Base-by-base conservation (phyloP, 306 rosid genomes). In the Acacia acuminata region DNA sequence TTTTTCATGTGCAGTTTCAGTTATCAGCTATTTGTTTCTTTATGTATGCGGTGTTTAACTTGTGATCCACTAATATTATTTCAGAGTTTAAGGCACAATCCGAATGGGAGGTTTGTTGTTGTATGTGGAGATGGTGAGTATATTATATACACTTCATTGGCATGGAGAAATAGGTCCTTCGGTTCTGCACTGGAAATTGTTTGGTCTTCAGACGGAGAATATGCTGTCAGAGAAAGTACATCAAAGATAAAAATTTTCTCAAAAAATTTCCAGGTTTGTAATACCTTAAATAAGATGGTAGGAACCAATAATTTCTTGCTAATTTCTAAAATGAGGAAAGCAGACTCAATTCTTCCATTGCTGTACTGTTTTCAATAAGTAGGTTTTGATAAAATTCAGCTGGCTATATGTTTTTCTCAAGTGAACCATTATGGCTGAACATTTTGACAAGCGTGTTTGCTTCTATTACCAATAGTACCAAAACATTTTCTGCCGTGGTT, bases 61-160 rank as follows among this genome's bases (percentile, higher is more conserved):
- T 79, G 16, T 80, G 55, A 73, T 51, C 51, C 58, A 71, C 44
- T 76, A 45, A 51, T 76, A 27, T 60, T 60, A 19, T 86, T 84
- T 77, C 92, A 95, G 98, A 95, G 87, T 86, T 87, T 95, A 79
- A 93, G 82, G 85, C 97, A 95, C 94, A 95, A 95, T 79, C 97
- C 98, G 76, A 95, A 90, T 81, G 98, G 98, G 88, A 93, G 98
- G 86, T 95, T 95, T 85, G 98, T 95, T 64, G 98, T 94, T 85
- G 98, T 94, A 73, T 94, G 98, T 79, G 98, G 98, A 83, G 98
- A 94, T 91, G 98, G 97, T 77, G 98, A 94, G 80, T 94, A 94
- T 87, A 91, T 94, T 78, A 94, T 94, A 80, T 93, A 91, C 87
- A 94, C 98, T 78, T 97, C 98, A 73, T 85, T 94, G 86, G 98